A percentile compares a stretch with the other conserved stretches of the same genome.
phyloP scores from a whole-genome alignment of 768 basidiomycete genomes.

The Gymnopilus dilepis region DNA sequence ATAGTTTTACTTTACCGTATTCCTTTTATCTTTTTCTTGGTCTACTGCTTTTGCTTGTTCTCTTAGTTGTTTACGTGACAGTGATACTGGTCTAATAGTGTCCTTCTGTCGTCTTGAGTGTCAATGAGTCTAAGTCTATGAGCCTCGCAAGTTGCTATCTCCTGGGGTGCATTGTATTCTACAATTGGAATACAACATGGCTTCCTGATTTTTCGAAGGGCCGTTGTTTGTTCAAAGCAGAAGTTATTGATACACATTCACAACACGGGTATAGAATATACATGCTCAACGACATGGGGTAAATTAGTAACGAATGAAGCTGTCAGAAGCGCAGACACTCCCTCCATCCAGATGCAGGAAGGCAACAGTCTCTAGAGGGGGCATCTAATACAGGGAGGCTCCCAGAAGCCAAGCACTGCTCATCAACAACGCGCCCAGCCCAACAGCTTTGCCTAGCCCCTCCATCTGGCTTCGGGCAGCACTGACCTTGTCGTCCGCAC shows the following conservation, averaged over 20 bases:
- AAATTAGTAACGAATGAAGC: not conserved
- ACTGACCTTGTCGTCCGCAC: slow-evolving; percentile 25
- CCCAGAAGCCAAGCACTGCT: slow-evolving; percentile 7
- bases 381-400: not conserved
- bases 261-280: slow-evolving; percentile 4
- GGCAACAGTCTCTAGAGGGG: not conserved
- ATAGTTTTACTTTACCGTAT: slow-evolving; percentile 1
- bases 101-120: too few species aligned
- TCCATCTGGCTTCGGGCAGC: slow-evolving; percentile 12
- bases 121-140: too few species aligned
- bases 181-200: too few species aligned
- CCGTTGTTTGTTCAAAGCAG: too few species aligned
- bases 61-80: not conserved
- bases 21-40: not conserved
- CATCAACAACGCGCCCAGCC: slow-evolving; percentile 9
- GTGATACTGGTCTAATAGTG: not conserved
- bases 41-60: slow-evolving; percentile 3
- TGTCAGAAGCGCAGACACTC: not conserved
- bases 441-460: not conserved
- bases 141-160: not conserved
- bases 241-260: not conserved
- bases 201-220: too few species aligned
- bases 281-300: not conserved
- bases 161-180: too few species aligned
- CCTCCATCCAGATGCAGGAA: not conserved